Evolutionary conservation across 2,329 filamentous ascomycete species (phyloP).

Genomic region (Sporothrix euskadiensis): DNA sequence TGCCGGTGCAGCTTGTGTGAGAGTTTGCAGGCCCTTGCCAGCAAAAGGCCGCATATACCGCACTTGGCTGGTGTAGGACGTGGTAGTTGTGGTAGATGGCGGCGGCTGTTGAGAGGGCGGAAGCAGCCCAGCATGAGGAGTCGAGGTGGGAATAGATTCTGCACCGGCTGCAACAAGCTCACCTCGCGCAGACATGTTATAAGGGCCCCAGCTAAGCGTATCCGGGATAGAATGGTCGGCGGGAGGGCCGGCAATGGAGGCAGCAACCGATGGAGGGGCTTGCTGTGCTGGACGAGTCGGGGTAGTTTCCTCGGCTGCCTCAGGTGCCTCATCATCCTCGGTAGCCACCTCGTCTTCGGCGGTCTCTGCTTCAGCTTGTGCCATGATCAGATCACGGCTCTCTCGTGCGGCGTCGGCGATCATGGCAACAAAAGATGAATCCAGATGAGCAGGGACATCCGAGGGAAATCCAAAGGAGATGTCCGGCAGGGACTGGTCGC

Average conservation of each 20-base stretch:
- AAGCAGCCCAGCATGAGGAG: slow-evolving; percentile 47
- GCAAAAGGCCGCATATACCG: slow-evolving; percentile 57
- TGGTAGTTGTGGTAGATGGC: slow-evolving; percentile 52
- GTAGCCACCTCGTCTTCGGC: neutral
- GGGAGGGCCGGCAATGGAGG: slow-evolving; percentile 33
- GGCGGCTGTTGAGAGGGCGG: slow-evolving; percentile 45
- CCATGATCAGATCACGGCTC: slow-evolving; percentile 10
- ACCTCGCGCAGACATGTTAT: slow-evolving; percentile 45
- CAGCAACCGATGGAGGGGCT: neutral
- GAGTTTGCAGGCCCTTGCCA: slow-evolving; percentile 57
- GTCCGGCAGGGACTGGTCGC: neutral
- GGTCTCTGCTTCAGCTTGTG: neutral
- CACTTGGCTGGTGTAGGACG: slow-evolving; percentile 50
- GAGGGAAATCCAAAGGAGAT: slow-evolving; percentile 39
- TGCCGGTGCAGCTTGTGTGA: slow-evolving; percentile 44
- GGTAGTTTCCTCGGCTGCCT: neutral
- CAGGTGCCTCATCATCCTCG: slow-evolving; percentile 3
- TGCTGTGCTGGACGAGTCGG: slow-evolving; percentile 33
- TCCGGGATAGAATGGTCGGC: slow-evolving; percentile 54
- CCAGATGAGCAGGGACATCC: slow-evolving; percentile 41
- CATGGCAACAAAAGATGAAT: slow-evolving; percentile 30
- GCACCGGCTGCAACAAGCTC: slow-evolving; percentile 43
- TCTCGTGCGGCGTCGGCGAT: slow-evolving; percentile 10
- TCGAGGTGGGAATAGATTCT: slow-evolving; percentile 31
- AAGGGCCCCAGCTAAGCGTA: slow-evolving; percentile 54